These are phyloP conservation scores for Yarrowia sp. DNA, from an alignment of 805 yeast genomes.

Conservation along the genomic window DNA sequence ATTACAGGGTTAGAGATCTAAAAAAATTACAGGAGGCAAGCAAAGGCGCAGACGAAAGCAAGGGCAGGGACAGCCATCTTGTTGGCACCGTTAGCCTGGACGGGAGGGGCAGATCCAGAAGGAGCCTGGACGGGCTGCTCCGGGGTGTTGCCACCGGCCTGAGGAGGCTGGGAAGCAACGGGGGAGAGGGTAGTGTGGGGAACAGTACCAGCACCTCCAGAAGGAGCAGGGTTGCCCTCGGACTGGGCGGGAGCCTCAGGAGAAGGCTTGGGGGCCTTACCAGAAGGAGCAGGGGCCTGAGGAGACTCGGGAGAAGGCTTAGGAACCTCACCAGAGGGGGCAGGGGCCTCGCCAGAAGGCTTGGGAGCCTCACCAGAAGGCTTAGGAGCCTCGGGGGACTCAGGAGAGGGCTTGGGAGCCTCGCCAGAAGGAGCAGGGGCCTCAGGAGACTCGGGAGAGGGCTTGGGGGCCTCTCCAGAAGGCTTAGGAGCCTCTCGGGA, in stretches of 20 bases:
- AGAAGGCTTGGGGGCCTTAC: not conserved
- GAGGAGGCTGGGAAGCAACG: not conserved
- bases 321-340: not conserved
- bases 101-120: slow-evolving; percentile 7
- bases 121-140: slow-evolving; percentile 8
- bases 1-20: not conserved
- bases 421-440: not conserved
- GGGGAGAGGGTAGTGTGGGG: not conserved
- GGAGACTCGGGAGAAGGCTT: not conserved
- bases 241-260: not conserved
- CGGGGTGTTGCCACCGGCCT: not conserved
- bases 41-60: slow-evolving; percentile 7
- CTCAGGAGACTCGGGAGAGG: slow-evolving; percentile 1
- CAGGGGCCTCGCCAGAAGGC: not conserved
- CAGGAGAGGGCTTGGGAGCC: not conserved
- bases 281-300: not conserved
- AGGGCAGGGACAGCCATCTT: slow-evolving; percentile 24
- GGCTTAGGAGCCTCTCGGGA: no score
- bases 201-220: not conserved
- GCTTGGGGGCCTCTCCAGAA: not conserved
- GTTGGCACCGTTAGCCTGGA: slow-evolving; percentile 20
- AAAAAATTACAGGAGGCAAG: slow-evolving; percentile 3
- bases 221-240: not conserved
- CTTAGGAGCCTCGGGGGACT: not conserved
- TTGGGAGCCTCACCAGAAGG: not conserved